These are phyloP conservation scores for Prunus davidiana DNA, from an alignment of 306 rosid genomes.

Conservation along the genomic window DNA sequence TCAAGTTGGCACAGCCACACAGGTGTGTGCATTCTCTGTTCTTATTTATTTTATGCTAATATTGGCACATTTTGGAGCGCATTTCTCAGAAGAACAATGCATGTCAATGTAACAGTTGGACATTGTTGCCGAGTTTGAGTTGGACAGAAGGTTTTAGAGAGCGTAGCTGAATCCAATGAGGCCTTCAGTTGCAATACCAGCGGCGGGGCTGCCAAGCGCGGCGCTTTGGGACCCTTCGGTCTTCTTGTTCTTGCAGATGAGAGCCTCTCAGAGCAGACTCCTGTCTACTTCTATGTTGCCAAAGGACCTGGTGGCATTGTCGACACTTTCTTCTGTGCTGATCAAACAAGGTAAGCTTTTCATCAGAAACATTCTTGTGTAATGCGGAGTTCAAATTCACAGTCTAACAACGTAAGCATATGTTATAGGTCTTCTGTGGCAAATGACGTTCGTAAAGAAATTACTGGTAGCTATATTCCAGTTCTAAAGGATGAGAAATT, in stretches of 20 bases:
- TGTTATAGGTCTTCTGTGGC: constrained; percentile 68
- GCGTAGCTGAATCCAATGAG: constrained; percentile 23
- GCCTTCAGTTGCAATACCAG: constrained; percentile 54
- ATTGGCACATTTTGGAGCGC: not conserved
- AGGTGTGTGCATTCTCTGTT: constrained; percentile 42
- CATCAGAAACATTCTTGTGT: not conserved
- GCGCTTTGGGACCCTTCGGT: constrained; percentile 92
- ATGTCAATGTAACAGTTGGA: constrained; percentile 54
- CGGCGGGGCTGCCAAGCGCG: constrained; percentile 61
- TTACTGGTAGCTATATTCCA: constrained; percentile 66
- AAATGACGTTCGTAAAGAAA: constrained; percentile 54
- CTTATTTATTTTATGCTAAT: not conserved
- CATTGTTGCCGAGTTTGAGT: constrained; percentile 75
- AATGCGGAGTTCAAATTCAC: not conserved
- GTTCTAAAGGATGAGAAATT: constrained; percentile 69
- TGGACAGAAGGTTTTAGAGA: constrained; percentile 59
- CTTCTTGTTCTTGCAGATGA: constrained; percentile 73
- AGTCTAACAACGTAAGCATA: not conserved
- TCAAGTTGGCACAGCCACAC: constrained; percentile 63
- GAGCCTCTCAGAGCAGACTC: constrained; percentile 63
- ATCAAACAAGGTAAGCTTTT: constrained; percentile 60
- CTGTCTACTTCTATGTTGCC: constrained; percentile 67
- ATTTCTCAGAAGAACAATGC: not conserved
- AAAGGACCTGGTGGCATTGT: constrained; percentile 60
- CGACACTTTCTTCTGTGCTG: constrained; percentile 62